These are phyloP conservation scores for Monoraphidium neglectum DNA, from an alignment of 139 green algal species.

Conservation along the genomic window DNA sequence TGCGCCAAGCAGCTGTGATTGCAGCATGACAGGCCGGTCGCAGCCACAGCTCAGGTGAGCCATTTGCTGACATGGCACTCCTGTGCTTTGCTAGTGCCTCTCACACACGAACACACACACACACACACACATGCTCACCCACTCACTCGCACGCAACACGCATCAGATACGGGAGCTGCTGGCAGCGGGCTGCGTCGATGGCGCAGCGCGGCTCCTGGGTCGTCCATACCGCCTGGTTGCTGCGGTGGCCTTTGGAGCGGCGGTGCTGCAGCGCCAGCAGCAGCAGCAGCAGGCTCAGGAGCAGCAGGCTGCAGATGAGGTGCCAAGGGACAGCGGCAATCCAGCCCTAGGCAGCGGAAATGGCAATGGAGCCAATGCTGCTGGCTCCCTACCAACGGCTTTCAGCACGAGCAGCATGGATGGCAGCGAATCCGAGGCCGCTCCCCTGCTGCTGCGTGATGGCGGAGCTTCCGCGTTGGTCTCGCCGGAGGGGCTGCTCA, in stretches of 20 bases:
- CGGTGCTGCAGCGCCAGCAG: slow-evolving; percentile 3
- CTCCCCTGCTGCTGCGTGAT: background rate
- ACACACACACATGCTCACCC: too few species aligned
- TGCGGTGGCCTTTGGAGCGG: slow-evolving; percentile 1
- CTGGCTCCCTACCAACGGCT: background rate
- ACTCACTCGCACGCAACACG: too few species aligned
- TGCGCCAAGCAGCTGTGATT: too few species aligned
- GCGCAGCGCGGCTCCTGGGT: slow-evolving; percentile 40
- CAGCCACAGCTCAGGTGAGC: too few species aligned
- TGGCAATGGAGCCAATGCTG: background rate
- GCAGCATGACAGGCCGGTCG: too few species aligned
- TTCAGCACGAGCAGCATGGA: background rate
- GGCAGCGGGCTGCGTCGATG: slow-evolving; percentile 38
- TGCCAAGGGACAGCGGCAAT: background rate
- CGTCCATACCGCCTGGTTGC: slow-evolving; percentile 47
- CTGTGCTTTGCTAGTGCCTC: background rate
- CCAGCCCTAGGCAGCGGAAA: background rate
- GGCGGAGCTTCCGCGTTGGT: background rate
- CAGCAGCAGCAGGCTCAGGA: background rate
- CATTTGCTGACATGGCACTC: too few species aligned
- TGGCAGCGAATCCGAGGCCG: background rate
- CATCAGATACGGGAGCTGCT: slow-evolving; percentile 52
- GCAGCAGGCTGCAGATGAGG: background rate
- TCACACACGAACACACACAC: too few species aligned
- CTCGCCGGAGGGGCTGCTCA: slow-evolving; percentile 10